Evolutionary conservation across 2,329 filamentous ascomycete species (phyloP).

Genomic region (Rhinocladiella similis): DNA sequence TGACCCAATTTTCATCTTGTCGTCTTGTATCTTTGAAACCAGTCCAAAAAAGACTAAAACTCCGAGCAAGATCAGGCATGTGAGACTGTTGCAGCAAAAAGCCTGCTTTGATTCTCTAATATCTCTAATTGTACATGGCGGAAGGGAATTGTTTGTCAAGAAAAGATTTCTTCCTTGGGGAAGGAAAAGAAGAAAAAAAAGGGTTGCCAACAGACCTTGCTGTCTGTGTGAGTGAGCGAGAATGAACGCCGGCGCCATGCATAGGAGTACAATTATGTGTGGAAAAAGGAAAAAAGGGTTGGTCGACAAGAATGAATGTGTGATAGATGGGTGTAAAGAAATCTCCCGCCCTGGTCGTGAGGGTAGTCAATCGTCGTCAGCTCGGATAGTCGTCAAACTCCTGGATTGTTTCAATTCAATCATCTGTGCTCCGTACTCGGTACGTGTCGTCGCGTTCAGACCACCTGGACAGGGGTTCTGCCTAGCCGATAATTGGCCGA

Average conservation of each 20-base stretch:
- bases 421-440: background rate
- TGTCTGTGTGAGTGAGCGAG: background rate
- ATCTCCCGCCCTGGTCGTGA: background rate
- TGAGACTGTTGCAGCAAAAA: background rate
- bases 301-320: constrained; percentile 3
- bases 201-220: background rate
- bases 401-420: constrained; percentile 12
- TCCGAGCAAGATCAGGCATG: background rate
- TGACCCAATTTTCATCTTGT: too few relatives aligned
- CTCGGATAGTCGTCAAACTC: constrained; percentile 8
- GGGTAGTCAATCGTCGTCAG: constrained; percentile 11
- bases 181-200: background rate
- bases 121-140: too few relatives aligned
- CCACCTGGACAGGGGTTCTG: constrained; percentile 26
- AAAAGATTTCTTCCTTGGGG: background rate
- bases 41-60: too few relatives aligned
- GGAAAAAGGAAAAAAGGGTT: background rate
- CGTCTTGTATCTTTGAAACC: too few relatives aligned
- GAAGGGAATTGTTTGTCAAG: background rate
- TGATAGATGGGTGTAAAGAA: background rate
- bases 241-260: constrained; percentile 26
- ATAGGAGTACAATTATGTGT: constrained; percentile 3
- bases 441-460: constrained; percentile 4
- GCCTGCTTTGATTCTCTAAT: background rate
- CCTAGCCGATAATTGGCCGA: constrained; percentile 40